Conservation (phyloP, 2,329 filamentous ascomycete genomes). For the Claviceps digitariae region DNA sequence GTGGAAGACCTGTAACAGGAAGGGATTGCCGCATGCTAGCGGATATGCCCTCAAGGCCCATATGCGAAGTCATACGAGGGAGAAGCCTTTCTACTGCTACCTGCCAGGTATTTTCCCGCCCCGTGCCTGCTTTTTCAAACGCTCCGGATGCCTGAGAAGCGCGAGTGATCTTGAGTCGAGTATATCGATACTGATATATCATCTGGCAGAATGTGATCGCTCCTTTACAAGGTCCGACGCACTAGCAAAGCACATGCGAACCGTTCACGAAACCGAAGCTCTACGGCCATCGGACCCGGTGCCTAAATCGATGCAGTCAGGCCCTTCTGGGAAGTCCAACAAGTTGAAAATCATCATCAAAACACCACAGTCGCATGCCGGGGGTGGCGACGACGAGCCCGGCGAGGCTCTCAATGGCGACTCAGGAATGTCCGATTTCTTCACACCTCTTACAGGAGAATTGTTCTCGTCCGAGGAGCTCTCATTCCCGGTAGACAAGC, state of each 20-base stretch:
- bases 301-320: conserved; percentile 51
- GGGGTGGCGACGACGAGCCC: conserved; percentile 38
- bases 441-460: conserved; percentile 40
- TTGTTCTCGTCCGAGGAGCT: conserved; percentile 56
- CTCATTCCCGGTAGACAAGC: conserved; percentile 40
- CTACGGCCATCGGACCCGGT: conserved; percentile 67
- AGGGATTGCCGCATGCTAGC: conserved; percentile 83
- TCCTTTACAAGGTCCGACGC: conserved; percentile 94
- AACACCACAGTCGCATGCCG: conserved; percentile 41
- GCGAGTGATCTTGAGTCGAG: conserved; percentile 3
- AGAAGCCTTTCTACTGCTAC: conserved; percentile 97
- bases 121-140: neutral
- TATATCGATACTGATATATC: conserved; percentile 2
- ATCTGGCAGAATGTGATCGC: conserved; percentile 71
- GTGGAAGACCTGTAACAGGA: conserved; percentile 80
- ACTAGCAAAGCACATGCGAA: conserved; percentile 95
- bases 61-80: conserved; percentile 93
- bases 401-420: conserved; percentile 44
- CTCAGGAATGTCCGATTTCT: conserved; percentile 42
- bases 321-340: conserved; percentile 28
- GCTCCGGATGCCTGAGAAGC: neutral
- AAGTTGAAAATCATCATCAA: conserved; percentile 53
- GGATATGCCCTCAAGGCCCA: conserved; percentile 94
- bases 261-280: conserved; percentile 93
- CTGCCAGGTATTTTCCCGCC: conserved; percentile 57